Conservation (phyloP, 2,329 filamentous ascomycete genomes). For the Ceratocystis ficicola region DNA sequence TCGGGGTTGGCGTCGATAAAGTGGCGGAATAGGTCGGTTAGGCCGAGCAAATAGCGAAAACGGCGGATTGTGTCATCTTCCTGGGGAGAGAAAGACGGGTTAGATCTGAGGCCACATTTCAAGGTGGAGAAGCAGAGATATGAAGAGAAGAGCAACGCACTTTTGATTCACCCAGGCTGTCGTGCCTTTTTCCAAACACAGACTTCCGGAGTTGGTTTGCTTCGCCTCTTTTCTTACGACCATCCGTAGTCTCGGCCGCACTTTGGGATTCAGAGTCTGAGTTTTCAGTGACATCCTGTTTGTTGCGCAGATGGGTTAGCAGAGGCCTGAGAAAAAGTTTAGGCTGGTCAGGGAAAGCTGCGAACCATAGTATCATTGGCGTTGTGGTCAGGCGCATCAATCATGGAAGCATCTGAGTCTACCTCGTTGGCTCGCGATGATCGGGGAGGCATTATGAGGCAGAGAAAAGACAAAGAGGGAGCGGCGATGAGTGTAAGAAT, state of each 20-base stretch:
- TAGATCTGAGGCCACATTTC: neutral
- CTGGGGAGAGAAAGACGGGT: slow-evolving; percentile 33
- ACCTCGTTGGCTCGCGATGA: slow-evolving; percentile 41
- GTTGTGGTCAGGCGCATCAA: slow-evolving; percentile 42
- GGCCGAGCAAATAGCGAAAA: slow-evolving; percentile 85
- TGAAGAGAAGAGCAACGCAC: slow-evolving; percentile 35
- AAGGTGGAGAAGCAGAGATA: slow-evolving; percentile 14
- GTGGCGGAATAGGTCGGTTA: slow-evolving; percentile 95
- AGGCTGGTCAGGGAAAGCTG: neutral
- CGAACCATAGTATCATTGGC: slow-evolving; percentile 24
- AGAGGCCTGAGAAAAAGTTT: neutral
- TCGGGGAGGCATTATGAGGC: slow-evolving; percentile 41
- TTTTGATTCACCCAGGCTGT: slow-evolving; percentile 83
- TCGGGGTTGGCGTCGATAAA: slow-evolving; percentile 98
- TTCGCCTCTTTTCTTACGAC: slow-evolving; percentile 78
- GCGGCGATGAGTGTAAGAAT: neutral
- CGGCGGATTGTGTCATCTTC: slow-evolving; percentile 90
- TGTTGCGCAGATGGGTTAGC: neutral
- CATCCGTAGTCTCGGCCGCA: slow-evolving; percentile 56
- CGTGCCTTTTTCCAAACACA: slow-evolving; percentile 90
- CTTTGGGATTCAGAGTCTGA: slow-evolving; percentile 72
- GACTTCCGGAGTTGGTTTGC: slow-evolving; percentile 81
- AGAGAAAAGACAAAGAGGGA: neutral
- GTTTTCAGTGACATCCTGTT: slow-evolving; percentile 50
- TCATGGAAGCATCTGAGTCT: slow-evolving; percentile 52